Evolutionary conservation across 768 basidiomycete genomes (phyloP).

Genomic region (Trametes cingulata): DNA sequence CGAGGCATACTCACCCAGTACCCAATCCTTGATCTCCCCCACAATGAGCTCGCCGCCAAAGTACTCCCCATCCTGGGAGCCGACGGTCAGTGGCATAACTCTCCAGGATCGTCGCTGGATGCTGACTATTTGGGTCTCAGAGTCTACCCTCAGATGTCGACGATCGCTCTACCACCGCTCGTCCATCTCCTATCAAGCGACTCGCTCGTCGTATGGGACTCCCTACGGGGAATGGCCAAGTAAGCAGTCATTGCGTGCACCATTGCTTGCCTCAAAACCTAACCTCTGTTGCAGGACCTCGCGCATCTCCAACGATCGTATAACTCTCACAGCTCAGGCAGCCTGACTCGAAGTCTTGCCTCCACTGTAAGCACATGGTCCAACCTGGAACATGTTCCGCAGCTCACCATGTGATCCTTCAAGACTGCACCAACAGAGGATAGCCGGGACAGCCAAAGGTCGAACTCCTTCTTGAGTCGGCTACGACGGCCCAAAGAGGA

Average conservation of each 20-base stretch:
- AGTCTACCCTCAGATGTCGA: not conserved
- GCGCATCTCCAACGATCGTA: not conserved
- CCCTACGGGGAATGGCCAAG: not conserved
- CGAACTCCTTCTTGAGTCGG: not conserved
- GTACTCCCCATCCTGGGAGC: not conserved
- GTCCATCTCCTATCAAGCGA: not conserved
- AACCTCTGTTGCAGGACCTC: not conserved
- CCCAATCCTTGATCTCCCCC: not conserved
- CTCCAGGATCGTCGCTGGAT: not conserved
- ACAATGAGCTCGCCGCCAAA: not conserved
- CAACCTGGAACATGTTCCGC: not conserved
- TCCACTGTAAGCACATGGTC: not conserved
- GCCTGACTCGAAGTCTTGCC: not conserved
- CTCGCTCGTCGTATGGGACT: constrained; percentile 3
- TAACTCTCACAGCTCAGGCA: not conserved
- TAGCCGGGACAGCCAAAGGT: not conserved
- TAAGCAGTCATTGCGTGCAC: not conserved
- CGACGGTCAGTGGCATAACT: not conserved
- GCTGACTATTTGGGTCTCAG: not conserved
- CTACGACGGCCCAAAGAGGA: not conserved
- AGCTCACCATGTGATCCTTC: not conserved
- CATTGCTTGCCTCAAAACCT: not conserved
- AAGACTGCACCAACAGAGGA: not conserved
- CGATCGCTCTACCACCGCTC: not conserved
- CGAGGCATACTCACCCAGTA: not conserved